Conservation (phyloP, 148 eudicot species). For the Spergularia marina region DNA sequence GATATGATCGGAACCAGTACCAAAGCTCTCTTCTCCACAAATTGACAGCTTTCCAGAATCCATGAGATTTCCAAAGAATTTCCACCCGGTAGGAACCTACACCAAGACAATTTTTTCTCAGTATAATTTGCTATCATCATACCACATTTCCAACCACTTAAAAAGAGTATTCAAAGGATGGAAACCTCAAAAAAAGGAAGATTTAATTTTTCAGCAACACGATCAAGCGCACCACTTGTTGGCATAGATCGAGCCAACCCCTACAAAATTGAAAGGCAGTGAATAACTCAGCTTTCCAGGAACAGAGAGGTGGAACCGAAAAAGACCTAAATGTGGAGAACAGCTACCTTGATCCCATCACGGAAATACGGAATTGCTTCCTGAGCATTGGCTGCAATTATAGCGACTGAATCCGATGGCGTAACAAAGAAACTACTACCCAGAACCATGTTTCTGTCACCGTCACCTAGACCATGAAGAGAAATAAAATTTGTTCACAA, state of each 20-base stretch:
- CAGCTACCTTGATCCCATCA: slow-evolving; percentile 69
- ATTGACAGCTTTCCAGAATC: slow-evolving; percentile 89
- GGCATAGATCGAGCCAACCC: slow-evolving; percentile 99
- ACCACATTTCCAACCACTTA: neutral
- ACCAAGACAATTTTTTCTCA: slow-evolving; percentile 21
- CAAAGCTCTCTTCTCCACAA: slow-evolving; percentile 99
- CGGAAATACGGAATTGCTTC: slow-evolving; percentile 86
- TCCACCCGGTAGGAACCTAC: slow-evolving; percentile 99
- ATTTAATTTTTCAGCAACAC: slow-evolving; percentile 78
- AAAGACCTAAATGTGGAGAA: neutral
- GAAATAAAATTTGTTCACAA: neutral
- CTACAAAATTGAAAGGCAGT: slow-evolving; percentile 34
- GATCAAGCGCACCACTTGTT: slow-evolving; percentile 98
- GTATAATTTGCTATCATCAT: slow-evolving; percentile 2
- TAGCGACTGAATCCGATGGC: slow-evolving; percentile 98
- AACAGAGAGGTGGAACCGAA: neutral
- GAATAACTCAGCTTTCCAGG: neutral
- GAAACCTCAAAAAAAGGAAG: slow-evolving; percentile 94
- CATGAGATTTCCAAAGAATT: slow-evolving; percentile 98
- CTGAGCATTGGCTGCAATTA: slow-evolving; percentile 94
- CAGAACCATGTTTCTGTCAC: slow-evolving; percentile 97
- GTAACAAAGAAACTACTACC: slow-evolving; percentile 90
- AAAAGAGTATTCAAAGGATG: neutral
- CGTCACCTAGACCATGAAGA: slow-evolving; percentile 68
- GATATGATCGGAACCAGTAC: slow-evolving; percentile 98